These are phyloP conservation scores for Acrocalymma vagum DNA, from an alignment of 2,329 filamentous ascomycete species.

Conservation along the genomic window DNA sequence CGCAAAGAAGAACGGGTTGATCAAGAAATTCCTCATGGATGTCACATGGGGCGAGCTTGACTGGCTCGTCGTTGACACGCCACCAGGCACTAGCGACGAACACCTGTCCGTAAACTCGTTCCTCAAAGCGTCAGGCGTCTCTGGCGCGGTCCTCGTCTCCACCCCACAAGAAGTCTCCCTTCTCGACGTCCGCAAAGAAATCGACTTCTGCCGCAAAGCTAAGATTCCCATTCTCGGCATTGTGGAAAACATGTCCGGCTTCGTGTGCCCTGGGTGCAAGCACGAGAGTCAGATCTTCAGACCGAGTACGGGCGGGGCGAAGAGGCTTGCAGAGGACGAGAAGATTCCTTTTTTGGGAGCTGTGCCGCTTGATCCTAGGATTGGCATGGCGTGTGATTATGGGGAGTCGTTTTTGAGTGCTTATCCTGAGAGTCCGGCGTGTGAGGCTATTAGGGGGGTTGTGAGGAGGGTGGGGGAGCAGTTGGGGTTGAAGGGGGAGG, in stretches of 20 bases:
- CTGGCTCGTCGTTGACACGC: slow-evolving; percentile 92
- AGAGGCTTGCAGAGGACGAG: slow-evolving; percentile 83
- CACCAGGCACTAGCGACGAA: slow-evolving; percentile 94
- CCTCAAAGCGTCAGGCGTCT: slow-evolving; percentile 88
- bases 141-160: slow-evolving; percentile 91
- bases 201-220: slow-evolving; percentile 96
- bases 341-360: slow-evolving; percentile 86
- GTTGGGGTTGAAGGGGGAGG: slow-evolving; percentile 38
- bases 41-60: slow-evolving; percentile 98
- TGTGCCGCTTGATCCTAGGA: slow-evolving; percentile 90
- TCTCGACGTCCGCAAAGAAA: slow-evolving; percentile 94
- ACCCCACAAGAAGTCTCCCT: slow-evolving; percentile 95
- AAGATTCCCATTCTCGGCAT: slow-evolving; percentile 87
- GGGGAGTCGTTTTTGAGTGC: slow-evolving; percentile 97
- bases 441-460: slow-evolving; percentile 79
- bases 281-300: slow-evolving; percentile 85
- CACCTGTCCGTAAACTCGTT: slow-evolving; percentile 94
- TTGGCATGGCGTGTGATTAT: slow-evolving; percentile 96
- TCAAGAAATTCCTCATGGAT: slow-evolving; percentile 97
- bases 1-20: slow-evolving; percentile 97
- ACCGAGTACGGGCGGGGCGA: slow-evolving; percentile 88
- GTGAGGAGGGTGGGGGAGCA: slow-evolving; percentile 73
- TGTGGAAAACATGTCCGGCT: slow-evolving; percentile 98
- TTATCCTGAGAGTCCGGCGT: slow-evolving; percentile 92
- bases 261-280: slow-evolving; percentile 92